Evolutionary conservation across 2,329 filamentous ascomycete genomes (phyloP), one percentile per base, ranked within the genome.

Genomic region (Thyridium curvatum): DNA sequence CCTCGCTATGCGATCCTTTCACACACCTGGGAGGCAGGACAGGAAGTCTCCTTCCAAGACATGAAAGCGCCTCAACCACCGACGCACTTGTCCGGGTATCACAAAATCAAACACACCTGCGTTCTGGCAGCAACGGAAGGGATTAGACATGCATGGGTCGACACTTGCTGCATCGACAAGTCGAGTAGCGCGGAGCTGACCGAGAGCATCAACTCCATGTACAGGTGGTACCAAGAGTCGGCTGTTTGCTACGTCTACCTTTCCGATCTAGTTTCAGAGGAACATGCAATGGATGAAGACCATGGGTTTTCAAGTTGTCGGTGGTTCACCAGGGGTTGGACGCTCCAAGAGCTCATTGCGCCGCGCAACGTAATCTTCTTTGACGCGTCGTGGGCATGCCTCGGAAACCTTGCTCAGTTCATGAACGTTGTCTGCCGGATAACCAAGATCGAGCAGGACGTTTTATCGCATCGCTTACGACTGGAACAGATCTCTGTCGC

Each of bases 341-440:
- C 46, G 29, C 45, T 47, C 17, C 46, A 46, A 21, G 50, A 48
- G 34, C 46, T 51, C 4, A 12, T 51, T 2, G 55, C 53, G 4
- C 56, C 55, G 4, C 9, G n/a, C 30, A 35, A 28, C 7, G 48
- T 58, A n/a, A 47, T 49, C 21, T 60, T 59, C 47, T 60, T 51
- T 35, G 41, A 46, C 5, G 17, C 35, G 3, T 46, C 52, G 5
- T 31, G 46, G 8, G 21, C 16, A 15, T 32, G 18, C 6, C 42
- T 60, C 9, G 54, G 55, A n/a, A 38, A 48, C 29, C 56, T 53
- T 41, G 21, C 6, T 6, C 21, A 26, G 21, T 26, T 26, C 21
- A 26, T 26, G 6, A 10, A 26, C 21, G 21, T 26, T 10, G 21
- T 26, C 6, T 26, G 6, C 21, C 21, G 21, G 6, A 26, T 26